These are phyloP conservation scores for Daldinia sp. DNA, from an alignment of 2,329 filamentous ascomycete genomes.

Conservation along the genomic window DNA sequence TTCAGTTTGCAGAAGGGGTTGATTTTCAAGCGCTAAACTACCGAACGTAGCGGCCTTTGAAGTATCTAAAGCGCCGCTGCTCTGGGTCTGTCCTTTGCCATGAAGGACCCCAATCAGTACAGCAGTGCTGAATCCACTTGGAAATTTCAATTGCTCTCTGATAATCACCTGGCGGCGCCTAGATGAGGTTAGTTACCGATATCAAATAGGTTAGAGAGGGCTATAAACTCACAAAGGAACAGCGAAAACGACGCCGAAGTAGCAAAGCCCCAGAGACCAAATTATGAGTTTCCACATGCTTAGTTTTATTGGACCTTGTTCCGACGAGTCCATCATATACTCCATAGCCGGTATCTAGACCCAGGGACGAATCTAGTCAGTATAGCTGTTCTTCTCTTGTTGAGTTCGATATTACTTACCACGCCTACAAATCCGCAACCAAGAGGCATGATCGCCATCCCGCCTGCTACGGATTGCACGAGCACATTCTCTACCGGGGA, in stretches of 20 bases:
- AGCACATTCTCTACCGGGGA: conserved; percentile 96
- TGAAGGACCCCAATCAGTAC: conserved; percentile 93
- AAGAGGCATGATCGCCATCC: conserved; percentile 95
- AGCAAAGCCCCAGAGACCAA: conserved; percentile 93
- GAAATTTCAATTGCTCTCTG: conserved; percentile 90
- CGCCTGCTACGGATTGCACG: conserved; percentile 94
- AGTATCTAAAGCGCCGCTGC: conserved; percentile 46
- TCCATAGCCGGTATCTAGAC: conserved; percentile 84
- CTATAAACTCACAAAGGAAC: conserved; percentile 75
- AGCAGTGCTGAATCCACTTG: conserved; percentile 94
- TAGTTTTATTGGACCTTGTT: conserved; percentile 81
- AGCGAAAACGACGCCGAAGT: conserved; percentile 97
- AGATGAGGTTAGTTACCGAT: conserved; percentile 18
- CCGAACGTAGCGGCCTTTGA: conserved; percentile 51
- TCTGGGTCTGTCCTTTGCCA: conserved; percentile 63
- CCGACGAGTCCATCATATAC: conserved; percentile 80
- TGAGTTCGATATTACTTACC: conserved; percentile 53
- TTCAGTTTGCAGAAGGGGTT: conserved; percentile 45
- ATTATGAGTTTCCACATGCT: conserved; percentile 82
- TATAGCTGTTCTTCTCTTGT: neutral
- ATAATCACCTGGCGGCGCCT: conserved; percentile 91
- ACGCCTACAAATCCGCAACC: conserved; percentile 97
- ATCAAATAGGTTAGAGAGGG: neutral
- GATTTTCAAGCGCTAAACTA: conserved; percentile 52
- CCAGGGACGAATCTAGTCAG: conserved; percentile 7